Evolutionary conservation across 2,329 filamentous ascomycete genomes (phyloP).

Genomic region (Fusarium lyarnte): DNA sequence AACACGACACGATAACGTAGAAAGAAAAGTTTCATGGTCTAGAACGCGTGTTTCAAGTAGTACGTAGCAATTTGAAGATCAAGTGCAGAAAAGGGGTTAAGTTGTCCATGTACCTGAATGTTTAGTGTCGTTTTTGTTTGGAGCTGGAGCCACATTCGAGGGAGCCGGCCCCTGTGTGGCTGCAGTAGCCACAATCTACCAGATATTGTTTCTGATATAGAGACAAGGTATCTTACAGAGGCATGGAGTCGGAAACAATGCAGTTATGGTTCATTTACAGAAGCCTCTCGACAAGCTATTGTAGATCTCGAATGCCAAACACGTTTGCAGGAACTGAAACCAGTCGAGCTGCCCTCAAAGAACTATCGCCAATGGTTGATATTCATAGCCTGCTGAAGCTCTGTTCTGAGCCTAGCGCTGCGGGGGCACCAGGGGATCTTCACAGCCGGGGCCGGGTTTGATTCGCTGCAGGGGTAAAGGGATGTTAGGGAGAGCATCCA

Average conservation of each 20-base stretch:
- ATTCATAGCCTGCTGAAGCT: slow-evolving; percentile 32
- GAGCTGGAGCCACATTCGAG: slow-evolving; percentile 21
- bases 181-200: background rate
- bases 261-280: background rate
- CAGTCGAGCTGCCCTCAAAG: background rate
- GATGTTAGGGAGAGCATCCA: slow-evolving; percentile 22
- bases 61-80: slow-evolving; percentile 6
- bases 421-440: slow-evolving; percentile 36
- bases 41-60: slow-evolving; percentile 25
- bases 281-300: background rate
- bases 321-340: slow-evolving; percentile 25
- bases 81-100: slow-evolving; percentile 30
- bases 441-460: slow-evolving; percentile 29
- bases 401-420: slow-evolving; percentile 22
- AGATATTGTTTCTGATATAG: background rate
- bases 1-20: background rate
- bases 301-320: background rate
- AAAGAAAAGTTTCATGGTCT: slow-evolving; percentile 12
- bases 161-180: slow-evolving; percentile 12
- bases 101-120: background rate
- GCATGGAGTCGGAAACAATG: background rate
- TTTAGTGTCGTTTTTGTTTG: slow-evolving; percentile 29
- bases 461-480: slow-evolving; percentile 30
- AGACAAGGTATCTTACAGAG: background rate
- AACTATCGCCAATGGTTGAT: slow-evolving; percentile 19